Percentiles rank a stretch among this genome's conserved stretches.
Evolutionary conservation across 805 yeast species (phyloP).

Genomic region (Cyberlindnera japonica): DNA sequence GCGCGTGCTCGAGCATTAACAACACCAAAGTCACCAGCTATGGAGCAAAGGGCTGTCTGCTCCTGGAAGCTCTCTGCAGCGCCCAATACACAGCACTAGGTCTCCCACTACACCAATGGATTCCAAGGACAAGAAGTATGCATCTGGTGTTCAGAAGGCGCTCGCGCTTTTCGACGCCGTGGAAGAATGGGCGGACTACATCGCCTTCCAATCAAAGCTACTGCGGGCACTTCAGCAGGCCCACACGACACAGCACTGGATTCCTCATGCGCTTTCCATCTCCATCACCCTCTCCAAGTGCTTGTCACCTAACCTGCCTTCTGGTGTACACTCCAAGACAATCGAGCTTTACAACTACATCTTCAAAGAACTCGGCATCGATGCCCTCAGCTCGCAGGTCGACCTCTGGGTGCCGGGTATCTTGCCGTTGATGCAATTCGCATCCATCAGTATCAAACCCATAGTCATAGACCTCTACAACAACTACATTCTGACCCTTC

Average conservation of each 20-base stretch:
- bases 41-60: no score
- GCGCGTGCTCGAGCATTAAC: no score
- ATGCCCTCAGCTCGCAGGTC: constrained; percentile 51
- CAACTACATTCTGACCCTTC: constrained; percentile 49
- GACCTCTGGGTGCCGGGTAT: constrained; percentile 88
- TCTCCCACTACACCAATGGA: constrained; percentile 29
- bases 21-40: no score
- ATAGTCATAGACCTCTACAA: constrained; percentile 62
- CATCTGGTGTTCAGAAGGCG: constrained; percentile 67
- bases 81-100: not conserved
- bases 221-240: constrained; percentile 62
- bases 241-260: constrained; percentile 42
- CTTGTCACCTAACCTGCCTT: constrained; percentile 75
- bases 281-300: constrained; percentile 76
- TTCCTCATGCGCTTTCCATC: constrained; percentile 66
- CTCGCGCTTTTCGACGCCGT: constrained; percentile 73
- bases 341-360: constrained; percentile 70
- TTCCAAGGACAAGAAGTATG: constrained; percentile 66
- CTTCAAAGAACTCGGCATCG: constrained; percentile 58
- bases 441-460: constrained; percentile 85
- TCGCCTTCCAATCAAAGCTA: constrained; percentile 78
- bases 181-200: constrained; percentile 98
- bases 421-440: constrained; percentile 83
- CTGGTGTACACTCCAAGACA: constrained; percentile 93
- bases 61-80: not conserved